phyloP scores from a whole-genome alignment of 768 basidiomycete genomes.

The Mycena kentingensis region DNA sequence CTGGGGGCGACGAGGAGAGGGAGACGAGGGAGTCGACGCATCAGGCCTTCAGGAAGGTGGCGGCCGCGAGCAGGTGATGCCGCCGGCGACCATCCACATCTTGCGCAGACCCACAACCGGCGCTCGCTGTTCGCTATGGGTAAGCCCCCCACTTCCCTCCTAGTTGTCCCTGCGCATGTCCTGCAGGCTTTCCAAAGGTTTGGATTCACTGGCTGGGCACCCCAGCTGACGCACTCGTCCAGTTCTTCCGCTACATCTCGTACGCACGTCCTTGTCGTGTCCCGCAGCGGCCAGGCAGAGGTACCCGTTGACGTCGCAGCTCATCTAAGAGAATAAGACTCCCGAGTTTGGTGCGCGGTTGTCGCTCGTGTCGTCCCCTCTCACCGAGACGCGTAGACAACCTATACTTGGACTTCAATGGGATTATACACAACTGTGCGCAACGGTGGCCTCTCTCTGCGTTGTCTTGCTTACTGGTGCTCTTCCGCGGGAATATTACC shows the following conservation, averaged over 20 bases:
- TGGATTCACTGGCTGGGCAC: conserved; percentile 13
- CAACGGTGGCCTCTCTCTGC: conserved; percentile 17
- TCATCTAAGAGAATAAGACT: conserved; percentile 98
- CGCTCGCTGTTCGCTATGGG: too few relatives aligned
- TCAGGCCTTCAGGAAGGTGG: too few relatives aligned
- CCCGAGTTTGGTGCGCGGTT: conserved; percentile 84
- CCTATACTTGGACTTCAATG: conserved; percentile 93
- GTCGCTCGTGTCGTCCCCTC: neutral
- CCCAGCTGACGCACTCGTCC: conserved; percentile 20
- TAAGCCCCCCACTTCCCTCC: too few relatives aligned
- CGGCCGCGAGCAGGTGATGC: too few relatives aligned
- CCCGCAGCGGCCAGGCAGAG: conserved; percentile 68
- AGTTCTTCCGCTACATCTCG: conserved; percentile 99
- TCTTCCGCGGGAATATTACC: neutral
- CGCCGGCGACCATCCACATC: too few relatives aligned
- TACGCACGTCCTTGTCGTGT: too few relatives aligned
- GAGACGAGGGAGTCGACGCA: too few relatives aligned
- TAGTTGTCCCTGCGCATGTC: too few relatives aligned
- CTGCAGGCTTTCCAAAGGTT: conserved; percentile 67
- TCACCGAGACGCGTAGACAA: conserved; percentile 57
- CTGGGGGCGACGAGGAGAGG: too few relatives aligned
- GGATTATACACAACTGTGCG: conserved; percentile 83
- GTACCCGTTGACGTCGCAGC: conserved; percentile 96
- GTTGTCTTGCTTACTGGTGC: conserved; percentile 36
- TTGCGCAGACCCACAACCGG: too few relatives aligned